phyloP scores from a whole-genome alignment of 208 protist genomes.

The Phytomonas serpens region DNA sequence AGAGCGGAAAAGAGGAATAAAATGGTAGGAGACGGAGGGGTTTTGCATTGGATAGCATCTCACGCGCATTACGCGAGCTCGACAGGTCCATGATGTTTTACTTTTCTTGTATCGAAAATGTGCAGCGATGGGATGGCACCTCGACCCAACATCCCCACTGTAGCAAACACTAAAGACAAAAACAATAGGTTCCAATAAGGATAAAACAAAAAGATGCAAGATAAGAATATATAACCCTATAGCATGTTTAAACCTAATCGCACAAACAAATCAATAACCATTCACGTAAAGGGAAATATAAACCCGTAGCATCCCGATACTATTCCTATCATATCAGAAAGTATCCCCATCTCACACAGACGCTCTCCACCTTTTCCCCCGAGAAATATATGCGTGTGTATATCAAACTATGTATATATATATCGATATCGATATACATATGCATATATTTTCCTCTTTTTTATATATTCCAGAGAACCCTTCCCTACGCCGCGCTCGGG shows the following conservation, averaged over 20 bases:
- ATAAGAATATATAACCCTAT: slow-evolving; percentile 3
- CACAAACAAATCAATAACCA: slow-evolving; percentile 5
- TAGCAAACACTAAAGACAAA: neutral
- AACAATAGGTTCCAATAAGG: neutral
- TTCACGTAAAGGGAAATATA: neutral
- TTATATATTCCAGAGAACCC: no score
- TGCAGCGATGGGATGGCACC: no score
- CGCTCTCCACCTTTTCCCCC: no score
- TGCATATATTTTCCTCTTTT: no score
- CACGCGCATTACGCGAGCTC: no score
- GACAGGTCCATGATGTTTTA: no score
- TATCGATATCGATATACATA: slow-evolving; percentile 2
- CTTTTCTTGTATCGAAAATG: no score
- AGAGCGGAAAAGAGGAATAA: slow-evolving; percentile 2
- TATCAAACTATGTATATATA: neutral
- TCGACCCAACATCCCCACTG: no score
- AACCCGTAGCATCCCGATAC: neutral
- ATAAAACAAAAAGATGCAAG: slow-evolving; percentile 2
- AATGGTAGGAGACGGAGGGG: neutral
- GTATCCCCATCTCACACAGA: no score
- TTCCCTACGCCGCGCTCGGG: no score
- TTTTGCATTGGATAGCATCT: no score
- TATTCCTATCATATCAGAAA: neutral
- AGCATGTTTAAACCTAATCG: no score
- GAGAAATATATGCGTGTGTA: neutral